Percentiles rank a stretch among this genome's conserved stretches.
Evolutionary conservation across 1,284 basidiomycete species (phyloP).

Genomic region (Naganishia sp.): DNA sequence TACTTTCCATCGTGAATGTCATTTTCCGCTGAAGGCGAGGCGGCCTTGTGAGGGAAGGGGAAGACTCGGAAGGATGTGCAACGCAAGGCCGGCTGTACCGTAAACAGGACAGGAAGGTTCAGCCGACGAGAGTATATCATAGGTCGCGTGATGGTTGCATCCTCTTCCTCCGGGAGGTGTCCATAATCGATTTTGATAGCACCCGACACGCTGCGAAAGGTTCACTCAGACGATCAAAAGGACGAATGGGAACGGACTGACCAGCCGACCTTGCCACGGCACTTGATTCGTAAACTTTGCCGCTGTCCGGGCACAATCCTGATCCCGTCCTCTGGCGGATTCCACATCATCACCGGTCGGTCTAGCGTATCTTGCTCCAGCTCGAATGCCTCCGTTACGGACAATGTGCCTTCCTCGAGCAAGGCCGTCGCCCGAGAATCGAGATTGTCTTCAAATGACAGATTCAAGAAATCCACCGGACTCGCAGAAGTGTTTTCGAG

Average conservation of each 20-base stretch:
- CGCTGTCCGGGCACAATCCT: slow-evolving; percentile 72
- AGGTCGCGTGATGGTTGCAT: slow-evolving; percentile 1
- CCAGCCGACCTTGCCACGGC: slow-evolving; percentile 89
- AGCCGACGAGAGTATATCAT: slow-evolving; percentile 78
- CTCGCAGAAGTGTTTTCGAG: slow-evolving; percentile 82
- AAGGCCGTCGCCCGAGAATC: slow-evolving; percentile 71
- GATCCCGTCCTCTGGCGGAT: slow-evolving; percentile 55
- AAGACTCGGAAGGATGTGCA: slow-evolving; percentile 76
- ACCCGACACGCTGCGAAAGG: slow-evolving; percentile 65
- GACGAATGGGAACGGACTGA: slow-evolving; percentile 53
- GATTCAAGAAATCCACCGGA: slow-evolving; percentile 78
- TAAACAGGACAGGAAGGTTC: slow-evolving; percentile 79
- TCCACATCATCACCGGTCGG: slow-evolving; percentile 79
- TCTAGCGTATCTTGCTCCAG: slow-evolving; percentile 79
- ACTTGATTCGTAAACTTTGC: slow-evolving; percentile 66
- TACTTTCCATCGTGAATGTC: slow-evolving; percentile 33
- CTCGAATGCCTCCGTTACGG: slow-evolving; percentile 84
- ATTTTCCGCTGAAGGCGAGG: slow-evolving; percentile 39
- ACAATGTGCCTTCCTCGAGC: slow-evolving; percentile 74
- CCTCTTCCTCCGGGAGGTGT: slow-evolving; percentile 52
- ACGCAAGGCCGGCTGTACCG: slow-evolving; percentile 89
- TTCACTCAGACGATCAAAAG: not conserved
- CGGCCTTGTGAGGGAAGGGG: slow-evolving; percentile 38
- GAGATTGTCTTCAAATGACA: slow-evolving; percentile 87
- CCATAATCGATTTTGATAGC: slow-evolving; percentile 82